Base-by-base conservation (phyloP, 2,329 filamentous ascomycete genomes). In the Clonostachys chloroleuca region DNA sequence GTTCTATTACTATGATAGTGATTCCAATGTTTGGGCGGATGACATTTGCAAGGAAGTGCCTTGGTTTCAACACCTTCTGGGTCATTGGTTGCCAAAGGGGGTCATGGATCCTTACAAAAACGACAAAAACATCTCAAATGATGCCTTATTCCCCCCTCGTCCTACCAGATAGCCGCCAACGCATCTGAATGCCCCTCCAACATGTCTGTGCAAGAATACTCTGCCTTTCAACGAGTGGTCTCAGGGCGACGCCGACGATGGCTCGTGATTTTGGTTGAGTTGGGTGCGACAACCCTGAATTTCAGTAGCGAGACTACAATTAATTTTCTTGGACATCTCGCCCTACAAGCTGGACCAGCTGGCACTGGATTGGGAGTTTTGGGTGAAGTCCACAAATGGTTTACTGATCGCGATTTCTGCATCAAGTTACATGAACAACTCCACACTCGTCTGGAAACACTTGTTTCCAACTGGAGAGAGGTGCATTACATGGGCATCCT, bases 391-490 rank as follows among this genome's bases (percentile, higher is more conserved):
- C 82, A 87, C 54, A 52, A 47, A 0, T 53, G 77, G 0, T 77
- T 87, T 36, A 51, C 50, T 2, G 75, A 85, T n/a, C 4, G 50
- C 0, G 8, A 41, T 0, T 85, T 87, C 49, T 80, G 78, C 37
- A 12, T 51, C 0, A 65, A 61, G 6, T 59, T 87, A 0, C 41
- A 74, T 0, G 59, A 73, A 0, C 72, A 80, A 35, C 56, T 87
- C 0, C 52, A 65, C 43, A 47, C 45, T 2, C 60, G 66, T 2
- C 48, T 87, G 0, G 55, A 64, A 0, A 55, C 59, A 0, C 74
- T 87, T 8, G 56, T 59, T 0, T 59, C 65, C 0, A 87, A 81
- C 41, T 85, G 81, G 77, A 70, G 81, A 0, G 83, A 87, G 50
- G 66, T 63, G 0, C 60, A 78, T 45, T 69, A 72, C 13, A 85